phyloP scores from a whole-genome alignment of 306 rosid species.

The Carpinus viminea region DNA sequence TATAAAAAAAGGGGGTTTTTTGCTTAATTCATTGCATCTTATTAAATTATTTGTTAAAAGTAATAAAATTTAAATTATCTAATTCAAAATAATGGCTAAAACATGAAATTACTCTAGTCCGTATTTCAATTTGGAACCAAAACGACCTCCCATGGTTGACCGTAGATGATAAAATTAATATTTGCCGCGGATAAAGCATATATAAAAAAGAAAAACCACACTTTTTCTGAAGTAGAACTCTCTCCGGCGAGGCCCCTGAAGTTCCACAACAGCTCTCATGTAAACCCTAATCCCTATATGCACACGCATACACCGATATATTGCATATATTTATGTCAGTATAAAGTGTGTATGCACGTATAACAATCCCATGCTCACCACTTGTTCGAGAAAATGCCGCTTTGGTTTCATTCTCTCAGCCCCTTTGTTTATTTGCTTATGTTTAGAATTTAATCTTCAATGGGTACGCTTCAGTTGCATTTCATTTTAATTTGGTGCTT shows the following conservation, averaged over 20 bases:
- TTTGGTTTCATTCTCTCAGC: background rate
- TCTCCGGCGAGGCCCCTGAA: slow-evolving; percentile 22
- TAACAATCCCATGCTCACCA: too few species aligned
- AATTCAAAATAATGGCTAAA: too few species aligned
- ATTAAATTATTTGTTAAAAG: too few species aligned
- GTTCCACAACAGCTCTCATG: slow-evolving; percentile 14
- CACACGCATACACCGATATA: background rate
- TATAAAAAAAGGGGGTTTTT: too few species aligned
- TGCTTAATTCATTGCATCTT: too few species aligned
- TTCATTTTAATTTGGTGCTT: too few species aligned
- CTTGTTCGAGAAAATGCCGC: too few species aligned
- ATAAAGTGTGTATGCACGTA: background rate
- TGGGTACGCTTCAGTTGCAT: background rate
- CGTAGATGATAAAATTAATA: background rate
- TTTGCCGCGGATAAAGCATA: slow-evolving; percentile 10
- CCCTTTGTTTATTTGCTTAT: background rate
- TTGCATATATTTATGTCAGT: too few species aligned
- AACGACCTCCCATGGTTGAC: background rate
- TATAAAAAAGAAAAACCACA: background rate
- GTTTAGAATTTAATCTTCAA: background rate
- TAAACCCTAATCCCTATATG: slow-evolving; percentile 17
- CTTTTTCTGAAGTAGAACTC: slow-evolving; percentile 5
- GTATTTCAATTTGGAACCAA: background rate
- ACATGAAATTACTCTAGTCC: too few species aligned
- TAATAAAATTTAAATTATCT: too few species aligned